Conservation (phyloP, 176 grass and related monocot species). For the Avena eriantha region DNA sequence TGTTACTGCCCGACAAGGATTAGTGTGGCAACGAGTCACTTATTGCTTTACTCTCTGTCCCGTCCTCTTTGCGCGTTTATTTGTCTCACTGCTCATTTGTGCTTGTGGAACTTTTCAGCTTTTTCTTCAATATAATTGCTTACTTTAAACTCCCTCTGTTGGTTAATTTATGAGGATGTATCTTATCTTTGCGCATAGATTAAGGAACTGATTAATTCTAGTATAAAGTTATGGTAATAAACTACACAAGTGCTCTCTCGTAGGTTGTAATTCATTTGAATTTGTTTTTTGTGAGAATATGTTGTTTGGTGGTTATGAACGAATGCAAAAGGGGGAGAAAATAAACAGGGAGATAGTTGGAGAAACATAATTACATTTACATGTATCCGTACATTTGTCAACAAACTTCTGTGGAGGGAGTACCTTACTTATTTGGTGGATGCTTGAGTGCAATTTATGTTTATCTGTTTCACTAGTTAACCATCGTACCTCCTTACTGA, state of each 20-base stretch:
- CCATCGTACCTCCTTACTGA: not conserved
- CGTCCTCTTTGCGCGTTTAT: not conserved
- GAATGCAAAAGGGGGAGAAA: no score
- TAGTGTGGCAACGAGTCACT: not conserved
- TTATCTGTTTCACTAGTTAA: not conserved
- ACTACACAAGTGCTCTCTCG: not conserved
- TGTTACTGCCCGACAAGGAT: not conserved
- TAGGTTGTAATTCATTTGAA: not conserved
- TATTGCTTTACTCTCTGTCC: not conserved
- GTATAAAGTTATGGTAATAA: not conserved
- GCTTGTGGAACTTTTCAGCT: not conserved
- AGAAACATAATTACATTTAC: not conserved
- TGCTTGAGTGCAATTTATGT: not conserved
- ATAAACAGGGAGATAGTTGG: not conserved
- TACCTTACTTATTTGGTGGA: not conserved
- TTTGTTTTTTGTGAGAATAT: not conserved
- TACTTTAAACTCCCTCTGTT: not conserved
- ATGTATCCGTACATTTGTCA: not conserved
- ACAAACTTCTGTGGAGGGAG: not conserved
- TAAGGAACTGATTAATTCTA: not conserved
- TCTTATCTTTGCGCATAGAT: not conserved
- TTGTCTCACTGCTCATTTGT: not conserved
- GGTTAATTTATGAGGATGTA: not conserved
- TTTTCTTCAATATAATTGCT: not conserved
- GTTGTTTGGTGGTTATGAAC: not conserved